Evolutionary conservation across 202 grass and related monocot species (phyloP).

Genomic region (Zizania palustris): DNA sequence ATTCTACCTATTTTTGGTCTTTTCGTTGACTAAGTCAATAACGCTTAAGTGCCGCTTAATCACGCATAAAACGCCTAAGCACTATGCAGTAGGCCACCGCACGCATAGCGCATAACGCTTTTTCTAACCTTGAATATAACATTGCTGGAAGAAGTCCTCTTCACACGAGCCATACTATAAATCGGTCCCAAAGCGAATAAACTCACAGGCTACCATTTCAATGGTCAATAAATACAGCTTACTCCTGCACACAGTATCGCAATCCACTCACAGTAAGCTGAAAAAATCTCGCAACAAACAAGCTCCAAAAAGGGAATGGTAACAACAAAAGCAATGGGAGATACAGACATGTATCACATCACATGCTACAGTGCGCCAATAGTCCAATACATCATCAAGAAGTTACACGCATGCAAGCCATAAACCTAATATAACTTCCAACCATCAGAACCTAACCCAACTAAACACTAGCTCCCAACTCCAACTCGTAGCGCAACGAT

Average conservation of each 20-base stretch:
- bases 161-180: neutral
- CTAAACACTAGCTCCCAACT: conserved; percentile 1
- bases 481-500: neutral
- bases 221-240: neutral
- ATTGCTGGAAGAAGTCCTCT: neutral
- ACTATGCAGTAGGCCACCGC: too few species aligned
- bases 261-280: neutral
- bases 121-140: too few species aligned
- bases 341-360: neutral
- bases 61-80: too few species aligned
- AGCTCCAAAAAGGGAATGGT: neutral
- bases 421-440: neutral
- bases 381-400: neutral
- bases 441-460: conserved; percentile 13
- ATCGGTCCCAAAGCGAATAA: neutral
- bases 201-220: neutral
- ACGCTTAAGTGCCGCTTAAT: too few species aligned
- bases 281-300: neutral
- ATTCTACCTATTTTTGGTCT: too few species aligned
- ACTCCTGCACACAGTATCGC: neutral
- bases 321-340: neutral
- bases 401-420: conserved; percentile 8
- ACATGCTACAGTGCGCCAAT: neutral
- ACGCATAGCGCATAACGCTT: too few species aligned
- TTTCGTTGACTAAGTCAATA: too few species aligned